Evolutionary conservation across 495 filamentous ascomycete species (phyloP).

Genomic region (Emericellopsis terricola): DNA sequence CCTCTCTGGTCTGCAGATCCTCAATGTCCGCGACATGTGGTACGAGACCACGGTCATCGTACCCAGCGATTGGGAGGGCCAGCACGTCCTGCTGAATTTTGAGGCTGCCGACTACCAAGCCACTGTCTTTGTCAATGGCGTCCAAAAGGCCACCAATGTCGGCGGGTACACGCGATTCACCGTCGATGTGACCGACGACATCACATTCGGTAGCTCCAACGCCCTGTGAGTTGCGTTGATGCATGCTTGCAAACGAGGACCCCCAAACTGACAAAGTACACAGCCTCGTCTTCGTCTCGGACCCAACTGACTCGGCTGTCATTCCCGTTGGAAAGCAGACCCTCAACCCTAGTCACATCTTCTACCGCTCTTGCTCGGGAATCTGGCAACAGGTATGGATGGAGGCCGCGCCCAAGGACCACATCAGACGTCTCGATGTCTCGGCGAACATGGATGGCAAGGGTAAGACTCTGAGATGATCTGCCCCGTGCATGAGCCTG

Average conservation of each 20-base stretch:
- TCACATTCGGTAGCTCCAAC: conserved; percentile 25
- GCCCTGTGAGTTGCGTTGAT: conserved; percentile 25
- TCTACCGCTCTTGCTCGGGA: conserved; percentile 49
- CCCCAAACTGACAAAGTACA: too few species aligned
- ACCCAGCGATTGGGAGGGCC: conserved; percentile 23
- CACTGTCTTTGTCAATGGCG: conserved; percentile 43
- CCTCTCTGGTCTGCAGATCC: conserved; percentile 30
- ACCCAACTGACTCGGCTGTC: conserved; percentile 41
- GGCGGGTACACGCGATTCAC: conserved; percentile 47
- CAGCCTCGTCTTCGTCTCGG: conserved; percentile 42
- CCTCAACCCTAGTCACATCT: conserved; percentile 39
- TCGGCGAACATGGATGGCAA: conserved; percentile 39
- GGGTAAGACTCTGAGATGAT: conserved; percentile 17
- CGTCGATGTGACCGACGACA: conserved; percentile 35
- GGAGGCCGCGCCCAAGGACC: conserved; percentile 34
- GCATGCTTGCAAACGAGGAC: not conserved
- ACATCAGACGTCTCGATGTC: conserved; percentile 37
- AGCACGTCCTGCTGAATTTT: conserved; percentile 40
- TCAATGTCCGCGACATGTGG: conserved; percentile 35
- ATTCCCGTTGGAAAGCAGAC: conserved; percentile 51
- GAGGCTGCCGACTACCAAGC: conserved; percentile 53
- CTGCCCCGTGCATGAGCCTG: not conserved
- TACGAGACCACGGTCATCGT: conserved; percentile 39
- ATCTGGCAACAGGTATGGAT: conserved; percentile 60
- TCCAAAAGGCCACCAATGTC: conserved; percentile 30